Conservation (phyloP, 2,329 filamentous ascomycete genomes). For the Rhytidhysteron rufulum region DNA sequence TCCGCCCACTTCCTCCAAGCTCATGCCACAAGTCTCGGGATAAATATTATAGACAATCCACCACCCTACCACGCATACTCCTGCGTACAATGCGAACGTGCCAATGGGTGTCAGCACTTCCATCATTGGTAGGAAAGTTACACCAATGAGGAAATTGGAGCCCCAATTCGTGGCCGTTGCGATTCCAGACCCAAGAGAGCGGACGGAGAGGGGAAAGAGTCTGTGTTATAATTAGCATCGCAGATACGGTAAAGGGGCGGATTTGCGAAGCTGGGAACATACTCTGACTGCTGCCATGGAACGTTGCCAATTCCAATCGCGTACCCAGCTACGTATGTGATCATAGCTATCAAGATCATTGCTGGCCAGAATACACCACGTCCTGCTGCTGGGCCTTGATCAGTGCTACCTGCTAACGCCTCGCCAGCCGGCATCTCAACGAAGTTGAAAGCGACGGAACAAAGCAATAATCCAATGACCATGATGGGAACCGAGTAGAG, state of each 20-base stretch:
- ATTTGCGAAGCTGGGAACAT: slow-evolving; percentile 7
- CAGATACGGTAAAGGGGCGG: not conserved
- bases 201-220: slow-evolving; percentile 73
- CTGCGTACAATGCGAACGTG: slow-evolving; percentile 79
- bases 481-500: slow-evolving; percentile 83
- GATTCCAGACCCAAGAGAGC: slow-evolving; percentile 67
- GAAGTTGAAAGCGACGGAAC: slow-evolving; percentile 68
- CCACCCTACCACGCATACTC: slow-evolving; percentile 67
- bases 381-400: slow-evolving; percentile 10
- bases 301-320: slow-evolving; percentile 87
- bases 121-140: slow-evolving; percentile 89
- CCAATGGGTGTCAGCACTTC: slow-evolving; percentile 65
- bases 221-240: too few species aligned
- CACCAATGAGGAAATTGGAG: slow-evolving; percentile 78
- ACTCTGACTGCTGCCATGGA: slow-evolving; percentile 93
- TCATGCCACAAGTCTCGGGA: slow-evolving; percentile 79
- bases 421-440: slow-evolving; percentile 44
- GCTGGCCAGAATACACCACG: slow-evolving; percentile 20
- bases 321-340: slow-evolving; percentile 80
- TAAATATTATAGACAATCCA: slow-evolving; percentile 68
- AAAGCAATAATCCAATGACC: slow-evolving; percentile 66
- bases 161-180: slow-evolving; percentile 84
- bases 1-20: slow-evolving; percentile 73
- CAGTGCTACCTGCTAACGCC: slow-evolving; percentile 9
- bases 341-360: slow-evolving; percentile 69